Base-by-base conservation (phyloP, 306 rosid genomes). In the Hippophae tibetana region DNA sequence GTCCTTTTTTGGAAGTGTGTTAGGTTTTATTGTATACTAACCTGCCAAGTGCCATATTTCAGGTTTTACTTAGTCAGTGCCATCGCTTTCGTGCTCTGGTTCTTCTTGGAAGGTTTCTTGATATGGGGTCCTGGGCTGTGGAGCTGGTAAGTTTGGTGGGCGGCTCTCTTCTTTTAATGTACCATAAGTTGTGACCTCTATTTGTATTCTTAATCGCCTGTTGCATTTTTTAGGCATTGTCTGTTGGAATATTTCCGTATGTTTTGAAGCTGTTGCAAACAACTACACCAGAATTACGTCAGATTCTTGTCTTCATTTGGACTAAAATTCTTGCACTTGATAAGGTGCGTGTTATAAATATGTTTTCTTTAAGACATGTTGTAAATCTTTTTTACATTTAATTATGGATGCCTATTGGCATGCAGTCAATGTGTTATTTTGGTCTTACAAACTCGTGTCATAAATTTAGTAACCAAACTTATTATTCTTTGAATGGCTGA, bases 41-140 rank as follows among this genome's bases (percentile, higher is more conserved):
- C 67, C 55, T 45, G 56, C 52, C 64, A 11, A 27, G 57, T 7
- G 52, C 71, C 69, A 52, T 60, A 57, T 80, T 75, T 64, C 81
- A 93, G 99, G 99, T 93, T 66, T 86, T 93, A 61, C 99, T 79
- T 54, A 93, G 97, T 69, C 97, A 84, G 72, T 78, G 95, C 76
- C 99, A 88, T 77, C 88, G 97, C 48, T 84, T 70, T 77, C 89
- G 89, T 58, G 99, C 99, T 42, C 73, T 93, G 71, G 85, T 86
- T 67, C 95, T 93, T 61, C 99, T 93, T 60, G 97, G 97, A 72
- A 82, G 86, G 78, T 93, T 89, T 66, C 99, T 93, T 78, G 97
- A 93, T 72, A 89, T 93, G 99, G 99, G 99, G 56, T 81, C 95
- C 58, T 93, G 99, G 99, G 99, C 99, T 52, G 99, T 93, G 64